phyloP scores from a whole-genome alignment of 2,329 filamentous ascomycete species.

The Aspergillus pseudotamarii region DNA sequence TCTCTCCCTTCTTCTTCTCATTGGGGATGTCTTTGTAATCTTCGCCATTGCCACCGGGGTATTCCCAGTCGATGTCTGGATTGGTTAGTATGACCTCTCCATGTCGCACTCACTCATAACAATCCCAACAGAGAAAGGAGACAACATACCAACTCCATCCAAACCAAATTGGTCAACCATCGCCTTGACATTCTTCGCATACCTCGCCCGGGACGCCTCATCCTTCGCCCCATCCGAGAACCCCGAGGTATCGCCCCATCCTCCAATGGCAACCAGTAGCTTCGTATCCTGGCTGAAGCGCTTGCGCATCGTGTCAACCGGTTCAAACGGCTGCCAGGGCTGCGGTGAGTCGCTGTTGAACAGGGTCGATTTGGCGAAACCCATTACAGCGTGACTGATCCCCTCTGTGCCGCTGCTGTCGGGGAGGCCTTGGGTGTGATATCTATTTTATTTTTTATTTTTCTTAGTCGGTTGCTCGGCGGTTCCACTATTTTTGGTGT shows the following conservation, averaged over 20 bases:
- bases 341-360: conserved; percentile 52
- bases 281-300: conserved; percentile 61
- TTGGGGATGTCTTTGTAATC: conserved; percentile 69
- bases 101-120: no score
- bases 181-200: conserved; percentile 64
- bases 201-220: conserved; percentile 56
- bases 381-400: conserved; percentile 59
- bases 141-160: conserved; percentile 62
- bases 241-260: conserved; percentile 70
- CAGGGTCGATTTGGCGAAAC: conserved; percentile 55
- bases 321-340: conserved; percentile 57
- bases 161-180: conserved; percentile 66
- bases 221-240: conserved; percentile 62
- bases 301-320: conserved; percentile 53
- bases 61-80: conserved; percentile 69
- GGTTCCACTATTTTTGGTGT: no score
- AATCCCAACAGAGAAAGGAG: background rate
- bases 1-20: conserved; percentile 59
- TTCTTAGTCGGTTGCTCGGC: no score
- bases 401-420: conserved; percentile 38
- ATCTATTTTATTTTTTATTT: conserved; percentile 34
- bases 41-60: conserved; percentile 64
- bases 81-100: background rate
- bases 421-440: conserved; percentile 43
- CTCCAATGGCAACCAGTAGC: conserved; percentile 71